Percentiles rank a stretch among this genome's conserved stretches.
These are phyloP conservation scores for Hordeum pubiflorum DNA, from an alignment of 202 grass and related monocot genomes.

Conservation along the genomic window DNA sequence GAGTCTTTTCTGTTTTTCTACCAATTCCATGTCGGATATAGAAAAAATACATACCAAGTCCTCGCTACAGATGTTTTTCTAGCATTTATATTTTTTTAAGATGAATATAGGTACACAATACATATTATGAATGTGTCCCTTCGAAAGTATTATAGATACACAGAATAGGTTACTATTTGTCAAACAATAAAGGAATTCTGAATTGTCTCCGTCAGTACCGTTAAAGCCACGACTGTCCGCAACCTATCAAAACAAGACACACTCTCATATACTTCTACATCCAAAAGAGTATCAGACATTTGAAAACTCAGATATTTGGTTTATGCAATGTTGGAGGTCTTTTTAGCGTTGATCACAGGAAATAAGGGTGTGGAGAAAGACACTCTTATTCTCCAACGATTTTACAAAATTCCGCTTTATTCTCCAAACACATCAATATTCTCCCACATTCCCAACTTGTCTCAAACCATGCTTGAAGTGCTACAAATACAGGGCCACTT, in stretches of 20 bases:
- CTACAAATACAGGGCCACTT: not conserved
- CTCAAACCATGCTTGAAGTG: not conserved
- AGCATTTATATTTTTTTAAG: not conserved
- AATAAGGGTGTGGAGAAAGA: not conserved
- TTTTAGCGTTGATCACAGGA: not conserved
- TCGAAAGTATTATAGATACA: not conserved
- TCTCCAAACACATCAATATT: not conserved
- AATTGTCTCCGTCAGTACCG: not conserved
- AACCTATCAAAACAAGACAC: not conserved
- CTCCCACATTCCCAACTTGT: not conserved
- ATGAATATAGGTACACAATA: not conserved
- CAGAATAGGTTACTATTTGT: not conserved
- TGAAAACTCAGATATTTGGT: not conserved
- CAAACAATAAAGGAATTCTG: not conserved
- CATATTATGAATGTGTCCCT: not conserved
- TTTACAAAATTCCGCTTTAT: not conserved
- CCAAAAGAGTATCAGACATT: not conserved
- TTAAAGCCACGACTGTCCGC: not conserved
- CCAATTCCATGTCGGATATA: not conserved
- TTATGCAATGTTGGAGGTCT: not conserved
- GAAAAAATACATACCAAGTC: not conserved
- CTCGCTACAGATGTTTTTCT: not conserved
- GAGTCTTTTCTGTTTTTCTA: not conserved
- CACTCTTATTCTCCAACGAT: not conserved
- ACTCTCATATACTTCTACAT: not conserved